Conservation (phyloP, 164 flowering plant species). For the Berberis vulgaris region DNA sequence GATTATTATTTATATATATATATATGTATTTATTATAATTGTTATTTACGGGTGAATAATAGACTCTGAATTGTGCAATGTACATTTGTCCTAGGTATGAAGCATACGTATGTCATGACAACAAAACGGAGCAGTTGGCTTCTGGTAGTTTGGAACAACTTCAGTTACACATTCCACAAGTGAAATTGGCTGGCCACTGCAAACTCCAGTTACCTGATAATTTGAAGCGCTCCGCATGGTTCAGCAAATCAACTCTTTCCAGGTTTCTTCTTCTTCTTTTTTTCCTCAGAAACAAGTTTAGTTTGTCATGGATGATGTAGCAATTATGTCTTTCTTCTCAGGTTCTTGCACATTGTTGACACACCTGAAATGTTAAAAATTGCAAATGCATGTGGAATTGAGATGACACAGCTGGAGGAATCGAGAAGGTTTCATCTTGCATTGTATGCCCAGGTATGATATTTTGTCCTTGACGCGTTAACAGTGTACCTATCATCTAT, state of each 20-base stretch:
- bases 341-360: conserved; percentile 54
- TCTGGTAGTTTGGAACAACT: conserved; percentile 54
- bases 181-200: conserved; percentile 30
- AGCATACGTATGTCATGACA: conserved; percentile 32
- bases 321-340: conserved; percentile 18
- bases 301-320: background rate
- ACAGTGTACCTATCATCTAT: background rate
- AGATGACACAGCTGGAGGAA: conserved; percentile 78
- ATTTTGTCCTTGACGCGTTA: background rate
- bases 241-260: conserved; percentile 57
- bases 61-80: background rate
- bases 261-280: conserved; percentile 31
- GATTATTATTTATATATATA: background rate
- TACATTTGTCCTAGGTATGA: conserved; percentile 43
- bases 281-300: background rate
- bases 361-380: conserved; percentile 33
- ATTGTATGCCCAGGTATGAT: conserved; percentile 54
- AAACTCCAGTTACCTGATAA: conserved; percentile 42
- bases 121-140: conserved; percentile 40
- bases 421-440: conserved; percentile 72
- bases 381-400: conserved; percentile 37
- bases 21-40: background rate
- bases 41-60: background rate
- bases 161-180: conserved; percentile 35
- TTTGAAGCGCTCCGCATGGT: conserved; percentile 45